These are phyloP conservation scores for Sphagnum fallax DNA, from an alignment of 228 moss, liverwort and hornwort genomes.

Conservation along the genomic window DNA sequence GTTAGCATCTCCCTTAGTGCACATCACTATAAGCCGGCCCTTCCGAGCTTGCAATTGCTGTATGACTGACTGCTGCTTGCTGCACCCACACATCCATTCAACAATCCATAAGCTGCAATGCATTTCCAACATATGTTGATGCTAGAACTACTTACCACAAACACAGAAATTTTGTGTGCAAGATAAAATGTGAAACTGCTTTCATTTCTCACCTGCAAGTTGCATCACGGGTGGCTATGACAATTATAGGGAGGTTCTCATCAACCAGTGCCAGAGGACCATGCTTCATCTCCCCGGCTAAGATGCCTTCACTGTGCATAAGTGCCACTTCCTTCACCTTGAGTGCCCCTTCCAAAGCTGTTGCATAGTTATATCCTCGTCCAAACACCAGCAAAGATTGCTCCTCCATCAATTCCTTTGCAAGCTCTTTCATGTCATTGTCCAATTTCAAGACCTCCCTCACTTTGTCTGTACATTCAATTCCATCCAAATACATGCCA, in stretches of 20 bases:
- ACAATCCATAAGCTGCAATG: no score
- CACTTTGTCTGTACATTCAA: constrained; percentile 54
- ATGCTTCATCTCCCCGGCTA: constrained; percentile 99
- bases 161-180: no score
- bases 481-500: no score
- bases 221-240: constrained; percentile 89
- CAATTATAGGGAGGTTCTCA: constrained; percentile 93
- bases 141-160: no score
- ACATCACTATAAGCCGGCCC: constrained; percentile 90
- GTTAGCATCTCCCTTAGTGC: constrained; percentile 80
- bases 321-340: constrained; percentile 99
- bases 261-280: constrained; percentile 95
- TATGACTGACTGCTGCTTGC: constrained; percentile 98
- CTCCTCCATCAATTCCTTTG: constrained; percentile 83
- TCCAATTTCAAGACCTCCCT: constrained; percentile 76
- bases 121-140: no score
- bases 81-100: constrained; percentile 21
- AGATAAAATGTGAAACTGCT: no score
- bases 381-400: constrained; percentile 92
- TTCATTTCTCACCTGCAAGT: constrained; percentile 69
- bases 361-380: constrained; percentile 97
- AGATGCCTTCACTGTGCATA: constrained; percentile 98
- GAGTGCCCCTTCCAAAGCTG: constrained; percentile 91
- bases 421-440: constrained; percentile 69
- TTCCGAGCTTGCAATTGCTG: constrained; percentile 98